These are phyloP conservation scores for Berkeleyomyces rouxiae DNA, from an alignment of 2,329 filamentous ascomycete genomes.

Conservation along the genomic window DNA sequence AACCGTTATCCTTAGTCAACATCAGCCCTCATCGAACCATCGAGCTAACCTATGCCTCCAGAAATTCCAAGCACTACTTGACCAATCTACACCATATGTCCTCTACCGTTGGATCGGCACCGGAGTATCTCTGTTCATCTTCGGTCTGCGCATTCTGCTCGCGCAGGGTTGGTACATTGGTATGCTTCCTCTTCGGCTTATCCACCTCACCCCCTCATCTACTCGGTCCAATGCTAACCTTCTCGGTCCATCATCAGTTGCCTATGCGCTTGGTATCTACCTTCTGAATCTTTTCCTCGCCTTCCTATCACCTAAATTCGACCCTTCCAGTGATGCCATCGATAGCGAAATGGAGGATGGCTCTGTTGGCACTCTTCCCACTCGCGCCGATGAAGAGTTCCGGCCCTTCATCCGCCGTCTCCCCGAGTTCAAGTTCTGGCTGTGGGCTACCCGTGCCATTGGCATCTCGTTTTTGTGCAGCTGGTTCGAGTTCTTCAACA, in stretches of 20 bases:
- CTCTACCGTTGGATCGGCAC: conserved; percentile 83
- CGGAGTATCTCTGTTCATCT: conserved; percentile 55
- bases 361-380: conserved; percentile 63
- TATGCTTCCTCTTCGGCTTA: conserved; percentile 25
- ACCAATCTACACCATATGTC: conserved; percentile 80
- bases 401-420: conserved; percentile 89
- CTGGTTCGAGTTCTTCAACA: conserved; percentile 88
- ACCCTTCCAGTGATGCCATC: conserved; percentile 77
- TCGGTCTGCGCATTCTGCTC: conserved; percentile 77
- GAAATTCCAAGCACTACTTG: conserved; percentile 88
- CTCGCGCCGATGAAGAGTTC: conserved; percentile 95
- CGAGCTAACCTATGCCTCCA: conserved; percentile 23
- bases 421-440: conserved; percentile 99
- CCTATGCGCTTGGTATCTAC: conserved; percentile 96
- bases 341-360: conserved; percentile 97
- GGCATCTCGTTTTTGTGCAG: conserved; percentile 70
- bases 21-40: background rate
- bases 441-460: conserved; percentile 79
- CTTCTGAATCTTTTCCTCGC: conserved; percentile 97
- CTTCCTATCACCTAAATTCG: conserved; percentile 96
- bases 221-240: background rate
- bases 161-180: conserved; percentile 99
- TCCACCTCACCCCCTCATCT: background rate
- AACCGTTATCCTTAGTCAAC: too few relatives aligned
- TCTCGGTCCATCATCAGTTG: conserved; percentile 42